Evolutionary conservation across 441 rosid genomes (phyloP), one percentile per base, ranked within the genome.

Genomic region (Flueggea neowawraea): DNA sequence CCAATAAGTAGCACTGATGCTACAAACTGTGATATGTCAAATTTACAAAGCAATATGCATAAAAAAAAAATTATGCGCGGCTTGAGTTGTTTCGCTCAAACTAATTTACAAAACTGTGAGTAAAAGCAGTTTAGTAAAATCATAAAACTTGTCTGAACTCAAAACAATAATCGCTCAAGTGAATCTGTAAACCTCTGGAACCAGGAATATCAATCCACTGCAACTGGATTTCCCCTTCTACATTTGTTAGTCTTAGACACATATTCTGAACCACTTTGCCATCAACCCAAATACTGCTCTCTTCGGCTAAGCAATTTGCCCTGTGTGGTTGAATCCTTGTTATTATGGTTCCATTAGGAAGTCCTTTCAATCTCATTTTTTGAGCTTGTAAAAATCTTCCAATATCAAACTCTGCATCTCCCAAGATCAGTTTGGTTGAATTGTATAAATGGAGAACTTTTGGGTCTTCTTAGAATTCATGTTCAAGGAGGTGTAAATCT

Each of bases 191-290:
- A 13, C 91, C 96, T 75, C 74, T 82, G 4, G 84, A 65, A 47
- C 89, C 89, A 0, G 91, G 87, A 61, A 91, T 45, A 32, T 84
- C 84, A 47, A 90, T 86, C 97, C 97, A 90, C 43, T 84, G 81
- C 57, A 90, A 78, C 66, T 80, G 89, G 69, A 88, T 78, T 43
- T 90, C 87, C 6, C 72, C 70, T 59, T 90, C 93, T 1, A 90
- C 97, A 32, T 88, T 77, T 51, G 70, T 13, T 53, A 90, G 72
- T 60, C 88, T 70, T 49, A 90, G 89, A 62, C 67, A 72, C 31
- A 90, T 66, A 56, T 84, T 78, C 54, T 90, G 97, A 54, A 78
- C 73, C 57, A 90, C 71, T 65, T 80, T 80, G 53, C 84, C 87
- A 12, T 82, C 73, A 6, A 17, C 44, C 84, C 84, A 82, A n/a